Evolutionary conservation across 768 basidiomycete genomes (phyloP).

Genomic region (Mrakia hoshinonis): DNA sequence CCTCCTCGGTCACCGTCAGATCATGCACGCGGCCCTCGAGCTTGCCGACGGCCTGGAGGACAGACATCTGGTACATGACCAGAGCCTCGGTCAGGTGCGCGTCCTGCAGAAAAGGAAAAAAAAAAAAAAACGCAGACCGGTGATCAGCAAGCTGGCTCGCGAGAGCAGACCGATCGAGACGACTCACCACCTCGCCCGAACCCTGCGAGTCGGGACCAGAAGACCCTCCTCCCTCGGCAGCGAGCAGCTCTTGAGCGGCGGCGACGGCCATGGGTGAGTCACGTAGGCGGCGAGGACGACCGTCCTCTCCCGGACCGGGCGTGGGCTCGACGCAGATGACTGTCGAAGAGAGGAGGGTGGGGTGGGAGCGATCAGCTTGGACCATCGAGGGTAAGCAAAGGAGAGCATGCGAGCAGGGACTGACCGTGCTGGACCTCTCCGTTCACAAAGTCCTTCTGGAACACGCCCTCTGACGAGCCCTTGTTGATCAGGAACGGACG

Average conservation of each 20-base stretch:
- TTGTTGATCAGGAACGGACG: slow-evolving; percentile 39
- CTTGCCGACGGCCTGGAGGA: slow-evolving; percentile 32
- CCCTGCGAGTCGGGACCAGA: background rate
- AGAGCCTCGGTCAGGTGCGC: slow-evolving; percentile 37
- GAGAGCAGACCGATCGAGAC: background rate
- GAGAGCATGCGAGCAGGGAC: slow-evolving; percentile 20
- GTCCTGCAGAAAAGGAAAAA: slow-evolving; percentile 31
- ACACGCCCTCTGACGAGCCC: slow-evolving; percentile 38
- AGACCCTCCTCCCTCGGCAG: slow-evolving; percentile 20
- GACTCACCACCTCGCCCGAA: background rate
- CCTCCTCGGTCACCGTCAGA: slow-evolving; percentile 26
- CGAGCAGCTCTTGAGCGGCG: slow-evolving; percentile 20
- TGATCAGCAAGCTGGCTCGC: background rate
- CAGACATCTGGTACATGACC: slow-evolving; percentile 39
- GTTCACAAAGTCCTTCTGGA: slow-evolving; percentile 42
- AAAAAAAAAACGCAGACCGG: background rate
- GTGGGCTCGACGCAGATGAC: slow-evolving; percentile 41
- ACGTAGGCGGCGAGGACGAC: slow-evolving; percentile 38
- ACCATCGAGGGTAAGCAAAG: background rate
- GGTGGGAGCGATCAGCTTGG: background rate
- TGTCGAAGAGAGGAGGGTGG: slow-evolving; percentile 16
- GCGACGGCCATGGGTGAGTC: slow-evolving; percentile 37
- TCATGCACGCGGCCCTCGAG: slow-evolving; percentile 30
- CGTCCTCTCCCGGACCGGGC: slow-evolving; percentile 35
- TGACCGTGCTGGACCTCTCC: slow-evolving; percentile 42